Conservation (phyloP, 2,329 filamentous ascomycete species). For the Diaporthe sp. region DNA sequence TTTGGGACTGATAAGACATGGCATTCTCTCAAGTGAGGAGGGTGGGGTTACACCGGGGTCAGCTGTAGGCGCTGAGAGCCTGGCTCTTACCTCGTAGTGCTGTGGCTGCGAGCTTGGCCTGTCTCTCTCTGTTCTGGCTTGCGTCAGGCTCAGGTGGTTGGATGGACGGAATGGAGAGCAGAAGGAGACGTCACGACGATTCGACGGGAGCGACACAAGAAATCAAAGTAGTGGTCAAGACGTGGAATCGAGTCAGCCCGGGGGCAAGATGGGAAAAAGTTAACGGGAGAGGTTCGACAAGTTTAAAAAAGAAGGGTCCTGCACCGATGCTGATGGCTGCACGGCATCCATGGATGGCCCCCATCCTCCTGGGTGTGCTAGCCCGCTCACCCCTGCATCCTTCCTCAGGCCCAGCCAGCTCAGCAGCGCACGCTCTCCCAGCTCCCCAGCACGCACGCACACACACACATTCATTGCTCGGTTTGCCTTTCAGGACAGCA, state of each 20-base stretch:
- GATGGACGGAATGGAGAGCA: neutral
- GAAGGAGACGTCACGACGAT: slow-evolving; percentile 1
- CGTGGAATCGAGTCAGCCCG: slow-evolving; percentile 20
- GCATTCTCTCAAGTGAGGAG: slow-evolving; percentile 25
- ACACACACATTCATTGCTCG: neutral
- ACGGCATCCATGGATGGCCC: slow-evolving; percentile 6
- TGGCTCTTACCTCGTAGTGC: slow-evolving; percentile 25
- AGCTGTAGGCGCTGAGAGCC: neutral
- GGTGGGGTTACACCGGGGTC: slow-evolving; percentile 31
- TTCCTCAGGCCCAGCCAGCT: neutral
- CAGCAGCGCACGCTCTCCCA: neutral
- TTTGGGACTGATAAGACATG: slow-evolving; percentile 34
- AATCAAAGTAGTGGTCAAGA: neutral
- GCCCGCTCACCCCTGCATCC: slow-evolving; percentile 25
- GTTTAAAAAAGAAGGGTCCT: slow-evolving; percentile 40
- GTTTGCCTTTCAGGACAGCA: neutral
- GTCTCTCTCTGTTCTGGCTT: neutral
- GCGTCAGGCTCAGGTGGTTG: neutral
- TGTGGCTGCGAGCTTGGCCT: neutral
- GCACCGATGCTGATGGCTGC: slow-evolving; percentile 24
- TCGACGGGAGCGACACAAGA: neutral
- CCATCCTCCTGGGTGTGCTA: slow-evolving; percentile 12
- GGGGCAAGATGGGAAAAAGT: neutral
- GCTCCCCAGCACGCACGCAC: neutral
- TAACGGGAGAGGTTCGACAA: neutral